Percentiles rank a stretch among this genome's conserved stretches.
Evolutionary conservation across 2,329 filamentous ascomycete genomes (phyloP).

Genomic region (Rutstroemia sydowiana): DNA sequence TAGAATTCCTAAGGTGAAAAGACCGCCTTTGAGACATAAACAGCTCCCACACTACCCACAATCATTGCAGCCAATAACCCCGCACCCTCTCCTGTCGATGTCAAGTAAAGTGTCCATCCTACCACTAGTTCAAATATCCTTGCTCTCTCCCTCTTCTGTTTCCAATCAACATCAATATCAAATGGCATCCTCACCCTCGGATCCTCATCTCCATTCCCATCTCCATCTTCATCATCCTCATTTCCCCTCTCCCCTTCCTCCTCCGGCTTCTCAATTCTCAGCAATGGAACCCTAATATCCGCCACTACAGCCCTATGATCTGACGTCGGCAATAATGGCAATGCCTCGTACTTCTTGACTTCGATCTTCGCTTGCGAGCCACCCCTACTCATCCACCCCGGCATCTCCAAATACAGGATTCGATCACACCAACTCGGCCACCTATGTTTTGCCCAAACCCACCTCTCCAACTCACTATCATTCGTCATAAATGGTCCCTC

Average conservation of each 20-base stretch:
- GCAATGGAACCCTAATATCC: conserved; percentile 57
- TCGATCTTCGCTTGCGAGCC: conserved; percentile 40
- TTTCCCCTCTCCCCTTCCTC: too few relatives aligned
- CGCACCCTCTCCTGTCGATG: conserved; percentile 29
- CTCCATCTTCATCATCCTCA: neutral
- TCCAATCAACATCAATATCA: conserved; percentile 50
- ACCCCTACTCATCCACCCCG: conserved; percentile 40
- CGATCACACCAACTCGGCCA: conserved; percentile 94
- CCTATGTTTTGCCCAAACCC: conserved; percentile 72
- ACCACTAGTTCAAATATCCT: conserved; percentile 52
- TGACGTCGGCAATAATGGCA: conserved; percentile 73
- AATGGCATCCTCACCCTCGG: conserved; percentile 45
- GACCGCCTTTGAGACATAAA: conserved; percentile 21
- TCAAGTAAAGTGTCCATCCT: conserved; percentile 44
- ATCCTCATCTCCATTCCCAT: conserved; percentile 29
- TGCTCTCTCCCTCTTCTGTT: conserved; percentile 42
- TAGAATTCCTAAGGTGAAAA: neutral
- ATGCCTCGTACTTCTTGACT: conserved; percentile 58
- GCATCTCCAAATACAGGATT: conserved; percentile 67
- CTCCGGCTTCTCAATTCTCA: conserved; percentile 30
- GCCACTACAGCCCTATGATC: conserved; percentile 84
- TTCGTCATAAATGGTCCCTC: conserved; percentile 35
- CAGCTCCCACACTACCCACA: conserved; percentile 24
- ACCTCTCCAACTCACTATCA: conserved; percentile 40
- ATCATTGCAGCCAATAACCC: conserved; percentile 24